Base-by-base conservation (phyloP, 176 grass and related monocot species). In the Oryza glaberrima region DNA sequence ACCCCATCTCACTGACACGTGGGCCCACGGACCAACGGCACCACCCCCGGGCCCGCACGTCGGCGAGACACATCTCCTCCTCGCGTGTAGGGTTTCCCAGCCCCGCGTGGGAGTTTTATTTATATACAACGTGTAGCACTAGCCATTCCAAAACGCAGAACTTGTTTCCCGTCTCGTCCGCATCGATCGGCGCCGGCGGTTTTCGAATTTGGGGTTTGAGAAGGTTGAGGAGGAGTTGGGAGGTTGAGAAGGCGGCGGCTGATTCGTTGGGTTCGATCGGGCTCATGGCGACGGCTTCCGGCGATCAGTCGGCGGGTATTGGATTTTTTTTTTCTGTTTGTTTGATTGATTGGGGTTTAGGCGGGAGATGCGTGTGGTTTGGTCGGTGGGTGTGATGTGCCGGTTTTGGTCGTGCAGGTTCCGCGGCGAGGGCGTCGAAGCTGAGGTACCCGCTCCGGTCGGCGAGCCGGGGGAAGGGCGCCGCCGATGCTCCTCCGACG, bases 371-470 rank as follows among this genome's bases (percentile, higher is more conserved):
- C 10, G 30, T 9, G 6, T 52, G 68, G 8, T 35, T 35, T 35
- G 34, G 19, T 36, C 2, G 38, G 9, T 17, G 28, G 28, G 28
- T 30, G 28, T 30, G 79, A 26, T 78, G 83, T 66, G 13, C 74
- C 8, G 34, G 25, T 56, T 79, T 86, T 28, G 17, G 5, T 74
- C 45, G 0, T 51, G 47, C 84, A 83, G 86, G 76, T 56, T 77
- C 90, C 35, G 81, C 54, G 16, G 60, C 76, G 51, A 77, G 77
- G 61, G 60, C 82, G 66, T 92, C 94, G 15, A 94, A 88, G 86
- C 82, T 94, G 83, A 77, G 94, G 49, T 94, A 90, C 70, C 90
- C 92, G 30, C 82, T 97, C 75, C 75, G 94, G 7, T 94, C 94
- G 7, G 87, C 78, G 17, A 60, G 81, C n/a, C 87, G 44, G 84